These are phyloP conservation scores for Pleurotus citrinopileatus DNA, from an alignment of 768 basidiomycete genomes.

Conservation along the genomic window DNA sequence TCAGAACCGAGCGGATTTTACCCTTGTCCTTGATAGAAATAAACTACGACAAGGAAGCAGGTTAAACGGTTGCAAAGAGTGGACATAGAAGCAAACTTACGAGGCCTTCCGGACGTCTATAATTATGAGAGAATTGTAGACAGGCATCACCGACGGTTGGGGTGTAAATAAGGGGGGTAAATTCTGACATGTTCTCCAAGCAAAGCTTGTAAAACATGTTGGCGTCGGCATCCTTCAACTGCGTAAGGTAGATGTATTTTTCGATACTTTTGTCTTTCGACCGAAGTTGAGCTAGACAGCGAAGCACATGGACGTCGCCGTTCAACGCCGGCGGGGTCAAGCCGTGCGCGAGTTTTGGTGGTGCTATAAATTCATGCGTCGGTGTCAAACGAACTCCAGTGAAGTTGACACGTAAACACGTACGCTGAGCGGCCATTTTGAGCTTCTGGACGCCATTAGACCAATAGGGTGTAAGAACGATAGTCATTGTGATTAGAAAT, in stretches of 20 bases:
- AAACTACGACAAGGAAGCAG: slow-evolving; percentile 40
- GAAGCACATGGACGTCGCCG: slow-evolving; percentile 46
- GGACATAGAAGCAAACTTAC: slow-evolving; percentile 31
- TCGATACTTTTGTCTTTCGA: slow-evolving; percentile 75
- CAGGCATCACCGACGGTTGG: slow-evolving; percentile 93
- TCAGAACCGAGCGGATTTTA: slow-evolving; percentile 64
- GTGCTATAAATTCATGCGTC: slow-evolving; percentile 28
- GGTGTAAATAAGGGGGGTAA: slow-evolving; percentile 85
- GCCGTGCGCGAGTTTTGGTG: slow-evolving; percentile 46
- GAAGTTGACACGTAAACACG: slow-evolving; percentile 21
- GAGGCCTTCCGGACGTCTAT: slow-evolving; percentile 70
- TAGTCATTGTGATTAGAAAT: slow-evolving; percentile 40
- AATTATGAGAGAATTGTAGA: slow-evolving; percentile 77
- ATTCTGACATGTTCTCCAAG: slow-evolving; percentile 64
- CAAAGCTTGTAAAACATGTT: slow-evolving; percentile 78
- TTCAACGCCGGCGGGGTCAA: slow-evolving; percentile 60
- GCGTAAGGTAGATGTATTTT: slow-evolving; percentile 82
- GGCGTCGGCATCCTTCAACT: slow-evolving; percentile 70
- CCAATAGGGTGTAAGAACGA: slow-evolving; percentile 71
- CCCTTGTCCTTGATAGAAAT: slow-evolving; percentile 85
- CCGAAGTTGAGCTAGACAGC: slow-evolving; percentile 68
- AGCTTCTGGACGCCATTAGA: slow-evolving; percentile 69
- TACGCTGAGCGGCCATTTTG: slow-evolving; percentile 57
- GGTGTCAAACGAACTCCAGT: slow-evolving; percentile 10
- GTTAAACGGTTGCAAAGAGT: slow-evolving; percentile 15